Evolutionary conservation across 441 rosid species (phyloP).

Genomic region (Biscutella laevigata): DNA sequence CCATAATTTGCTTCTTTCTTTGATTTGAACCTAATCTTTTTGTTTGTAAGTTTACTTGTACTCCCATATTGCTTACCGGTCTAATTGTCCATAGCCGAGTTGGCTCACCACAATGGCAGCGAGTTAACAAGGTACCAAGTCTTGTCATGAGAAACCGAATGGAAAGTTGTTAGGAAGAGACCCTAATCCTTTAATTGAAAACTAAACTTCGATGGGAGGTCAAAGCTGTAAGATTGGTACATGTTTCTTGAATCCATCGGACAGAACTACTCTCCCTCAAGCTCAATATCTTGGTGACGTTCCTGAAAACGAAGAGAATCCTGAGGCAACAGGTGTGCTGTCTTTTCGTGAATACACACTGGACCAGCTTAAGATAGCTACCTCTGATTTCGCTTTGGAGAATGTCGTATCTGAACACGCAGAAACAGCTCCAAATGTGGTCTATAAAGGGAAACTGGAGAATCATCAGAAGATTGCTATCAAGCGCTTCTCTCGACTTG

Average conservation of each 20-base stretch:
- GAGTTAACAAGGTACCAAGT: slow-evolving; percentile 4
- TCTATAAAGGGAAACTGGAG: slow-evolving; percentile 50
- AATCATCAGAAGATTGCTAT: slow-evolving; percentile 45
- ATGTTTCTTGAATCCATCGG: slow-evolving; percentile 58
- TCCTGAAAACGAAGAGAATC: slow-evolving; percentile 33
- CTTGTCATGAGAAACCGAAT: too few relatives aligned
- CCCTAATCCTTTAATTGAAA: too few relatives aligned
- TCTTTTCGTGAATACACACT: slow-evolving; percentile 49
- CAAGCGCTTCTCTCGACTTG: slow-evolving; percentile 43
- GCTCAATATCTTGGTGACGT: slow-evolving; percentile 51
- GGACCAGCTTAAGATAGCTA: slow-evolving; percentile 47
- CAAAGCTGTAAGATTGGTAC: slow-evolving; percentile 45
- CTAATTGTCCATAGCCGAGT: slow-evolving; percentile 11
- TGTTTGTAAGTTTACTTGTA: too few relatives aligned
- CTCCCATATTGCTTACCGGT: too few relatives aligned
- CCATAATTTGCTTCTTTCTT: too few relatives aligned
- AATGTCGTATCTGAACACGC: slow-evolving; percentile 52
- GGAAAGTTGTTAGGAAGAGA: too few relatives aligned
- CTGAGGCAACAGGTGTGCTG: slow-evolving; percentile 38
- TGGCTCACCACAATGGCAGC: slow-evolving; percentile 1
- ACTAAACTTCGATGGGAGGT: slow-evolving; percentile 46
- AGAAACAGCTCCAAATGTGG: slow-evolving; percentile 52
- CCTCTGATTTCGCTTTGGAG: slow-evolving; percentile 49
- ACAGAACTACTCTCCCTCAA: slow-evolving; percentile 50
- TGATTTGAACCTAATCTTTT: too few relatives aligned